Percentiles rank a stretch among this genome's conserved stretches.
Evolutionary conservation across 2,329 filamentous ascomycete genomes (phyloP).

Genomic region (Paracamarosporium sp.): DNA sequence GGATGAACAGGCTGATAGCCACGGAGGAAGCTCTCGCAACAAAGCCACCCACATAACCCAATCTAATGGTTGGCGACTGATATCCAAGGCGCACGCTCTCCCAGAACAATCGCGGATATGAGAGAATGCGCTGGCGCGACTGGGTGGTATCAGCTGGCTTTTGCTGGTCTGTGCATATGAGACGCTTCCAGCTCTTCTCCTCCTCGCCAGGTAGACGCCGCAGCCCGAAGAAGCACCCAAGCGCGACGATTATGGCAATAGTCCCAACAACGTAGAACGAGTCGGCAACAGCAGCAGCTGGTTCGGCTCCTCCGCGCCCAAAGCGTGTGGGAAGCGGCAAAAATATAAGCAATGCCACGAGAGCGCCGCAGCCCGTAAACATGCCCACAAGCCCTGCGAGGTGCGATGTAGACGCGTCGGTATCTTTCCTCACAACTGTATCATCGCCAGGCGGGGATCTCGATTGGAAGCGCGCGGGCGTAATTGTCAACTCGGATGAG

Average conservation of each 20-base stretch:
- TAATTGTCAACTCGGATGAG: conserved; percentile 78
- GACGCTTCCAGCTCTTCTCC: conserved; percentile 69
- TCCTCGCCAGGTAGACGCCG: conserved; percentile 74
- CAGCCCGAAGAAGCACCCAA: conserved; percentile 81
- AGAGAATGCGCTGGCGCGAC: conserved; percentile 66
- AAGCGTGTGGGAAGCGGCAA: conserved; percentile 87
- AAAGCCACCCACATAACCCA: conserved; percentile 93
- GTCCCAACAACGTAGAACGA: conserved; percentile 87
- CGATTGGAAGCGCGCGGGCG: conserved; percentile 61
- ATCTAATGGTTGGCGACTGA: conserved; percentile 76
- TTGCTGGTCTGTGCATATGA: conserved; percentile 36
- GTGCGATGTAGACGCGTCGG: conserved; percentile 59
- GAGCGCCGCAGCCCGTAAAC: conserved; percentile 89
- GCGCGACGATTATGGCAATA: conserved; percentile 74
- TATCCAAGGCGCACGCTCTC: conserved; percentile 67
- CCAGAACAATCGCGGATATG: conserved; percentile 52
- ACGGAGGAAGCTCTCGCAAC: conserved; percentile 94
- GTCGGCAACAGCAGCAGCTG: conserved; percentile 75
- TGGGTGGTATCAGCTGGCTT: conserved; percentile 24
- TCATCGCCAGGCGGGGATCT: conserved; percentile 20
- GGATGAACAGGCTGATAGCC: conserved; percentile 93
- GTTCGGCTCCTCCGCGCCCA: conserved; percentile 73
- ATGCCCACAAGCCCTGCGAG: conserved; percentile 90
- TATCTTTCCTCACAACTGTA: conserved; percentile 25
- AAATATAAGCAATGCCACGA: conserved; percentile 82